Base-by-base conservation (phyloP, 805 yeast species). In the Candida parachauliodes region DNA sequence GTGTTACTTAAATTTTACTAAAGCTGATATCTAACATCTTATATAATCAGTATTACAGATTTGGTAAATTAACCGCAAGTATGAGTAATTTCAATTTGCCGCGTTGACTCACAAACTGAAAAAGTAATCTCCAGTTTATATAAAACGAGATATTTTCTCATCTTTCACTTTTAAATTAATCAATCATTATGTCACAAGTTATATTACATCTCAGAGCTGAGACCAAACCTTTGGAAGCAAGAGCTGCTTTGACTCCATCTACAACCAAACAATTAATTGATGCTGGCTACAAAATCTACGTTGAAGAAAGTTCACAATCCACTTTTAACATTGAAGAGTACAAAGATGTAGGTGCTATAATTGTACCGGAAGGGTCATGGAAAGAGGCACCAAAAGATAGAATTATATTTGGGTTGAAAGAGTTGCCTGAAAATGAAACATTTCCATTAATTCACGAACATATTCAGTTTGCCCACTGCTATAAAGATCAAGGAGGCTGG, bases 401-500 rank as follows among this genome's bases (percentile, higher is more conserved):
- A 59, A 79, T 91, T 46, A 86, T 93, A 48, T 72, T 86, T 50
- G 99, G 98, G 0, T 79, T 93, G 68, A 93, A 93, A 67, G 99
- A 93, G 63, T 74, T 93, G 56, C 96, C 96, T 27, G 97, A 89
- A 65, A 80, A 79, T 45, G 84, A 81, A 44, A 72, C 79, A 21
- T 93, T 91, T 78, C 98, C 98, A 15, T 76, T 93, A 45, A 76
- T 84, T 36, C 98, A 93, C 60, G 95, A 89, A 62, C 99, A 93
- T 65, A 87, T 93, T 48, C 98, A 93, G 68, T 93, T 93, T 67
- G 98, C 99, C 30, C 99, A 93, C 65, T 93, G 98, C 70, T 93
- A 93, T 70, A 93, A 93, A 70, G 77, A 91, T 67, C 99, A 93
- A 70, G 95, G 69, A 45, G 99, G 99, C 36, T 93, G 99, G 99